Base-by-base conservation (phyloP, 1,284 basidiomycete species). In the Microbotryum lychnidis-dioicae region DNA sequence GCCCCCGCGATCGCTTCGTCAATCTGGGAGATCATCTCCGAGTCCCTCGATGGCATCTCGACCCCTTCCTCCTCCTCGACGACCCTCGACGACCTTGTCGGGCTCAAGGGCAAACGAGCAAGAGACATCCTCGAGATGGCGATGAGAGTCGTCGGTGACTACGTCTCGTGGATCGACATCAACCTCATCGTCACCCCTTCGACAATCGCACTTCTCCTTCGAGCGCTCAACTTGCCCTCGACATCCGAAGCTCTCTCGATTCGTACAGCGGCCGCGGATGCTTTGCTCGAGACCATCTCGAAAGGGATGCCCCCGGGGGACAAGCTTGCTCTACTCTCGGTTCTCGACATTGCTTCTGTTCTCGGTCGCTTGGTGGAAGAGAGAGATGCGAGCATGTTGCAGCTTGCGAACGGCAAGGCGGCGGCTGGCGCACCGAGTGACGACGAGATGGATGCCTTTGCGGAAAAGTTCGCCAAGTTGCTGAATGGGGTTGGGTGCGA, bases 151-250 rank as follows among this genome's bases (percentile, higher is more conserved):
- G 89, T 96, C 72, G 89, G 86, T 12, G 90, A 92, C 49, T 98
- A 97, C 76, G 91, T 91, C 67, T 91, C 92, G 10, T 99, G 96
- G 96, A 88, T 98, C 71, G 97, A 99, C 74, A 93, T 99, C 72
- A 89, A 90, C 71, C 80, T 98, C 61, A 90, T 96, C 33, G 87
- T 99, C 64, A 97, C 92, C 1, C 90, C 89, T 25, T 84, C 84
- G 12, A 92, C 92, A 1, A 84, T 98, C 31, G 84, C 86, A 7
- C 78, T 98, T 53, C 81, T 97, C 54, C 94, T 92, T 75, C 84
- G 81, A 49, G 80, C 96, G 31, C 83, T 98, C 50, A 86, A 87
- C n/a, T 87, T 91, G 71, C 76, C 81, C 0, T 85, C 86, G 16
- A 75, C 54, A n/a, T 31, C 55, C 31, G 8, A 21, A 0, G 56